Evolutionary conservation across 2,329 filamentous ascomycete genomes (phyloP), one percentile per base, ranked within the genome.

Genomic region (Aspergillus sclerotialis): DNA sequence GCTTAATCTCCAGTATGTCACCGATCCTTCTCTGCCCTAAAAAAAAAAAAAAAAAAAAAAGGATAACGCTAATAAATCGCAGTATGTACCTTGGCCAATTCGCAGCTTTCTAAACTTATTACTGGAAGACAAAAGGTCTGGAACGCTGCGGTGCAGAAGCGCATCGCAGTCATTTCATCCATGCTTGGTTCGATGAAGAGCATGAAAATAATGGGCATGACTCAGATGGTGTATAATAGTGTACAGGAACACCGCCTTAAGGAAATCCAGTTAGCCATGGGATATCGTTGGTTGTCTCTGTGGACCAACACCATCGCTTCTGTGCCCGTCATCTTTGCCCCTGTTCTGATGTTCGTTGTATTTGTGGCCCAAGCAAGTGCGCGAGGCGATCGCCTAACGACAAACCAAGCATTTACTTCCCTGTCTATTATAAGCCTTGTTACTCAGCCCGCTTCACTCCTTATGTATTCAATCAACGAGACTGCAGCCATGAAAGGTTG

Each of bases 171-270:
- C 14, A 69, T 63, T 0, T 44, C 58, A 6, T 56, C 55, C 15
- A 57, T 63, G 9, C 46, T 69, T 0, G 53, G 50, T 1, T 52
- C 50, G 24, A 65, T 69, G 45, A 66, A 66, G 37, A 54, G 49
- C 14, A 46, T 68, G 30, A 66, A 64, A 35, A 52, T 63, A 8
- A 53, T 60, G 0, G 65, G 65, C 0, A 40, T 68, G 1, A 53
- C 45, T 10, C 43, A 55, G 15, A 13, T 36, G 4, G 12, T 30
- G 8, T 7, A 15, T 9, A 4, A 6, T 4, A 30, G 8, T 8
- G 11, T 30, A 8, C 28, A 30, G 12, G 7, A 17, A 8, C 12
- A 6, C 10, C n/a, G 28, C 7, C 3, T 16, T 13, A 8, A 17
- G 9, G 28, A 30, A 17, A 16, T 30, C 9, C 12, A 30, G n/a